phyloP scores from a whole-genome alignment of 176 grass and related monocot species.

The Ensete glaucum region DNA sequence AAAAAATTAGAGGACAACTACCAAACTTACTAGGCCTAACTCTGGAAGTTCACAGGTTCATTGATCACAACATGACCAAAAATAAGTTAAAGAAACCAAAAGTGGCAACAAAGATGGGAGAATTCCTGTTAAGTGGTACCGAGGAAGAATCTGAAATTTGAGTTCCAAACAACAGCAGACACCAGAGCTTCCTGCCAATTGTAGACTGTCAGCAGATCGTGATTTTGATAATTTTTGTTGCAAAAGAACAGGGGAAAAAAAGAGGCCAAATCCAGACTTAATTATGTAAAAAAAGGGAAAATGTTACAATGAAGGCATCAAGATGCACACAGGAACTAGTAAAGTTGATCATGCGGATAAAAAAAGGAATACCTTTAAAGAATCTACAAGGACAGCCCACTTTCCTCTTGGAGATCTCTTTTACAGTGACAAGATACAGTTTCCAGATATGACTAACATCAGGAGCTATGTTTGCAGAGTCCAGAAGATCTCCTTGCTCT shows the following conservation, averaged over 20 bases:
- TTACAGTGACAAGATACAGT: background rate
- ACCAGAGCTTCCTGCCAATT: background rate
- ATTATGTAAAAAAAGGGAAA: too few relatives aligned
- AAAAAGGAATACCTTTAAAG: background rate
- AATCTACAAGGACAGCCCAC: background rate
- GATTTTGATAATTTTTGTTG: background rate
- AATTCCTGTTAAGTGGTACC: background rate
- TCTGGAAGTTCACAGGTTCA: background rate
- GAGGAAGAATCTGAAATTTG: background rate
- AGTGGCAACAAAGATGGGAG: background rate
- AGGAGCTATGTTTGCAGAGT: background rate
- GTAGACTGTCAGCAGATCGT: background rate
- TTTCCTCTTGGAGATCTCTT: background rate
- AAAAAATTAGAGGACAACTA: too few relatives aligned
- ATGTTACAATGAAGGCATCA: too few relatives aligned
- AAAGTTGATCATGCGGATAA: background rate
- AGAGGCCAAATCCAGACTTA: background rate
- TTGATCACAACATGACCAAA: background rate
- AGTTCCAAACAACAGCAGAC: background rate
- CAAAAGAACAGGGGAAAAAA: background rate
- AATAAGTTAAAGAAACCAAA: background rate
- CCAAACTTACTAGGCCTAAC: too few relatives aligned
- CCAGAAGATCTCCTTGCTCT: background rate
- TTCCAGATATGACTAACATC: background rate
- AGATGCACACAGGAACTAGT: too few relatives aligned